Conservation (phyloP, 169 alveolate genomes). For the Plasmodium cynomolgi region DNA sequence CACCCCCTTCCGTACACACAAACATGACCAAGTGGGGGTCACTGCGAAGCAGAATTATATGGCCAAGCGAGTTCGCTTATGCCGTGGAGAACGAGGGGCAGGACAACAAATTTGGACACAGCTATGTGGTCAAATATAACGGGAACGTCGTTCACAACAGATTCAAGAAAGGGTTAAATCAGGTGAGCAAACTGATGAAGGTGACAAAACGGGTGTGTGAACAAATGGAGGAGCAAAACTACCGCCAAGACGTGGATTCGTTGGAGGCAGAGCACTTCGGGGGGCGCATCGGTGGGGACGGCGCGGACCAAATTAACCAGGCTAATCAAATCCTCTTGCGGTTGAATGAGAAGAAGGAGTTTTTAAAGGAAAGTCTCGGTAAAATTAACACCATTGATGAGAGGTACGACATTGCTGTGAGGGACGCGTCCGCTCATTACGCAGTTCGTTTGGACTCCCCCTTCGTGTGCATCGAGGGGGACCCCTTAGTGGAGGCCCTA, state of each 20-base stretch:
- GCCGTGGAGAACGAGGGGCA: constrained; percentile 67
- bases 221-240: constrained; percentile 27
- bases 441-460: constrained; percentile 37
- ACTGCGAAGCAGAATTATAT: constrained; percentile 7
- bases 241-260: not conserved
- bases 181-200: constrained; percentile 18
- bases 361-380: constrained; percentile 8
- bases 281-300: not conserved
- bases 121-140: constrained; percentile 58
- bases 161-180: constrained; percentile 22
- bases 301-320: constrained; percentile 11
- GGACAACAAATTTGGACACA: constrained; percentile 49
- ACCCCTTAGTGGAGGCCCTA: constrained; percentile 7
- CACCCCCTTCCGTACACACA: no score
- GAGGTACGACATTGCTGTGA: constrained; percentile 33
- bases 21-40: constrained; percentile 60
- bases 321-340: constrained; percentile 67
- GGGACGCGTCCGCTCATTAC: not conserved
- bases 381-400: constrained; percentile 42
- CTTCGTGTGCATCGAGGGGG: not conserved
- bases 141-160: constrained; percentile 50
- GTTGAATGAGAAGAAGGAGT: constrained; percentile 50
- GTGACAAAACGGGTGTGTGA: constrained; percentile 12
- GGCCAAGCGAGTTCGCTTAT: constrained; percentile 59
- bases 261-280: constrained; percentile 9